A percentile compares a stretch with the other conserved stretches of the same genome.
These are phyloP conservation scores for Hemisphaericaspora xylofermentans DNA, from an alignment of 1,139 yeast genomes.

Conservation along the genomic window DNA sequence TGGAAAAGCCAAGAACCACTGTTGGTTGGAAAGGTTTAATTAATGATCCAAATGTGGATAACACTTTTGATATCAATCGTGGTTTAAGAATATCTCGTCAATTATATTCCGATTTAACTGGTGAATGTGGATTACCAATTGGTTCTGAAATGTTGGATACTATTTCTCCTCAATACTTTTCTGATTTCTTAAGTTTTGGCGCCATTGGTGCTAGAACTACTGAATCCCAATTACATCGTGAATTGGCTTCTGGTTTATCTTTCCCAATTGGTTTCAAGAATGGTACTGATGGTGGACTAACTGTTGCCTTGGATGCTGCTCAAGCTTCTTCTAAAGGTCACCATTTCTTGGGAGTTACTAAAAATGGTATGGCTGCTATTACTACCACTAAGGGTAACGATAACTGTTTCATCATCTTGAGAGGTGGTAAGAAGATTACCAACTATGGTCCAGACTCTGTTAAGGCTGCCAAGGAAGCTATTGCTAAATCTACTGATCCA, in stretches of 20 bases:
- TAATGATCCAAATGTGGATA: constrained; percentile 95
- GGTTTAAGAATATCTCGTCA: constrained; percentile 88
- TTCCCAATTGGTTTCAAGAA: constrained; percentile 98
- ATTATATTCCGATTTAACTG: constrained; percentile 78
- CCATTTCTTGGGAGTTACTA: constrained; percentile 91
- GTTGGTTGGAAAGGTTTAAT: constrained; percentile 99
- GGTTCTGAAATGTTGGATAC: constrained; percentile 99
- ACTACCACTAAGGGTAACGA: constrained; percentile 93
- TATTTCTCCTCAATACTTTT: constrained; percentile 88
- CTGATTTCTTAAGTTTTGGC: constrained; percentile 88
- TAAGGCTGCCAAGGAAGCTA: constrained; percentile 61
- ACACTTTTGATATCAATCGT: constrained; percentile 89
- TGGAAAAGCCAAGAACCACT: constrained; percentile 97
- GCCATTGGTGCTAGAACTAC: constrained; percentile 99
- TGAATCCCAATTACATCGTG: constrained; percentile 95
- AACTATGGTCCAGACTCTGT: constrained; percentile 81
- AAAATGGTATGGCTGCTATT: constrained; percentile 85
- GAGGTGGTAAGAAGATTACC: constrained; percentile 94
- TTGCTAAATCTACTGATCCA: constrained; percentile 54
- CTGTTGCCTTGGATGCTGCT: constrained; percentile 91
- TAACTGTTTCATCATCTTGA: constrained; percentile 84
- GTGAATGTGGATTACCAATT: constrained; percentile 64
- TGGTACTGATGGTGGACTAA: constrained; percentile 92
- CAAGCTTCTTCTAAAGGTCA: constrained; percentile 92
- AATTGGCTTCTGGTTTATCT: constrained; percentile 89